A percentile compares a stretch with the other conserved stretches of the same genome.
Conservation (phyloP, 208 protist genomes). For the Wallacemonas collosoma region DNA sequence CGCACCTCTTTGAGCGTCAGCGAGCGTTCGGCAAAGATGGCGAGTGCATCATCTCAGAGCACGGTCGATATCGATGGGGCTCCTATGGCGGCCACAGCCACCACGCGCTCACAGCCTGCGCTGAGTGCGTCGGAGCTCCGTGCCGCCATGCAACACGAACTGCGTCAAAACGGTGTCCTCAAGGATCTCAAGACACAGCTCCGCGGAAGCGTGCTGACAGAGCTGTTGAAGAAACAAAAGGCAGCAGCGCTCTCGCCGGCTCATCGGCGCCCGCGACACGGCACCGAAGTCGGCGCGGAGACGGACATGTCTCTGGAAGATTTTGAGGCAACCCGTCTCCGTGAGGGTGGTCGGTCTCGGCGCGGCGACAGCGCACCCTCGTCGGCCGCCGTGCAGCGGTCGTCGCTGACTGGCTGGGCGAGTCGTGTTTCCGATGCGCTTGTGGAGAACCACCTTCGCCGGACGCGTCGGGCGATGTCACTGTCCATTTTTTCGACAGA, state of each 20-base stretch:
- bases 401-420: constrained; percentile 37
- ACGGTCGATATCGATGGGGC: background rate
- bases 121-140: constrained; percentile 67
- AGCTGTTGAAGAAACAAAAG: constrained; percentile 59
- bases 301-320: constrained; percentile 17
- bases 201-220: constrained; percentile 73
- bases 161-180: constrained; percentile 68
- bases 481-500: constrained; percentile 84
- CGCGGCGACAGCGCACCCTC: background rate
- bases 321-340: constrained; percentile 1
- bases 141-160: constrained; percentile 74
- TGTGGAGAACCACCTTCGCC: constrained; percentile 83
- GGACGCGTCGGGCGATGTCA: constrained; percentile 68
- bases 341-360: background rate
- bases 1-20: too few species aligned
- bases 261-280: constrained; percentile 20
- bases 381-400: background rate
- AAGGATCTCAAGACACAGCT: constrained; percentile 86
- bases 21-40: too few species aligned
- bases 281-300: constrained; percentile 1
- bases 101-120: constrained; percentile 4
- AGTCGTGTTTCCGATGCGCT: constrained; percentile 65
- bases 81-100: background rate
- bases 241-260: constrained; percentile 18
- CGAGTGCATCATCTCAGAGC: background rate